Evolutionary conservation across 129 eudicot genomes (phyloP), one percentile per base, ranked within the genome.

Genomic region (Chrysanthemum lavandulifolium): DNA sequence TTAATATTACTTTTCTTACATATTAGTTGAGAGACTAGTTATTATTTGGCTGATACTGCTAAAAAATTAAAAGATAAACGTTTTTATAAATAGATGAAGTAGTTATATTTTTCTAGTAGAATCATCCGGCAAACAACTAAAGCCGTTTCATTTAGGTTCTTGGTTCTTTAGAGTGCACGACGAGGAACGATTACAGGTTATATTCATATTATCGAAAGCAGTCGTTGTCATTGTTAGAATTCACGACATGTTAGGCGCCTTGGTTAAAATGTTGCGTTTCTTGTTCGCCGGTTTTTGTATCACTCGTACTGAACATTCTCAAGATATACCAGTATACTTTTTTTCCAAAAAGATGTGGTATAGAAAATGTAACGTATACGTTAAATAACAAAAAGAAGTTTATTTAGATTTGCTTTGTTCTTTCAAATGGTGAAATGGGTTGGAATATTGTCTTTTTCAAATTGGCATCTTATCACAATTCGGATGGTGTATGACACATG

Each of bases 401-500:
- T 63, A 47, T 64, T 56, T 71, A 12, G 18, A 11, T 71, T 78
- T 47, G 75, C 69, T 53, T 78, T 71, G 16, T 71, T 62, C 72
- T n/a, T 64, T 64, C 18, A 55, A 54, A 52, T 53, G 72, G 47
- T 53, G 27, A 77, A 50, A 51, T 40, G 71, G 63, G 71, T 51
- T 69, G 82, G 63, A 78, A 54, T 25, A 65, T 71, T 71, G 82
- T 71, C 77, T 54, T 78, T 78, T 23, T 78, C 61, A 78, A 55
- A 23, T 71, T 71, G 82, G 77, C 82, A 78, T 64, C 82, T 71
- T 78, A 72, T 64, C 82, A 78, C 73, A 63, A 40, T 72, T 71
- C 16, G 70, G 76, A 31, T 51, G 69, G 62, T 40, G 67, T 29
- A 21, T 55, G 55, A 71, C 77, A 71, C 53, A 64, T 36, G 48